Evolutionary conservation across 2,329 filamentous ascomycete genomes (phyloP).

Genomic region (Pyricularia grisea): DNA sequence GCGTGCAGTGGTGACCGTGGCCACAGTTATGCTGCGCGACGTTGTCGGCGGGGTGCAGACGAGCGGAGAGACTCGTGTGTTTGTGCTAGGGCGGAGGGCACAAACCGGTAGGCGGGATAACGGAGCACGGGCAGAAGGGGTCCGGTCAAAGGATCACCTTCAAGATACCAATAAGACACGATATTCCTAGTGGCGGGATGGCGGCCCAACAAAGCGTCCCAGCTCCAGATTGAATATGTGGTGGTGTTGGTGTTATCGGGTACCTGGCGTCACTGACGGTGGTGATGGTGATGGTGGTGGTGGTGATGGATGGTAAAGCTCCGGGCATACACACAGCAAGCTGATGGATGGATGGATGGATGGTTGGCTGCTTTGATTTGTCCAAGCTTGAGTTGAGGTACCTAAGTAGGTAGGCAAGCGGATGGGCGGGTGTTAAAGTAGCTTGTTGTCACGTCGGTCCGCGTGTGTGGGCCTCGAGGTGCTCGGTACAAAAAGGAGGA

Average conservation of each 20-base stretch:
- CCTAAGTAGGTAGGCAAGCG: neutral
- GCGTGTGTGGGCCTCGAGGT: neutral
- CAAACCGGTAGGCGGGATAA: slow-evolving; percentile 2
- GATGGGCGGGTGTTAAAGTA: neutral
- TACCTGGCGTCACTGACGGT: neutral
- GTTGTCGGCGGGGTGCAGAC: slow-evolving; percentile 37
- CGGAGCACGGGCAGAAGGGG: neutral
- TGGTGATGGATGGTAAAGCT: neutral
- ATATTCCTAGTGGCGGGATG: neutral
- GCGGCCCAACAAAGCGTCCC: neutral
- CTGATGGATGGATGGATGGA: neutral
- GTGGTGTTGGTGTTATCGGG: neutral
- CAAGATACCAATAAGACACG: slow-evolving; percentile 1
- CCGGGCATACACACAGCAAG: neutral
- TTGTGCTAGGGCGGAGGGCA: neutral
- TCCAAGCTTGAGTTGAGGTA: neutral
- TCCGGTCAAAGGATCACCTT: neutral
- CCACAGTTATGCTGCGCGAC: slow-evolving; percentile 22
- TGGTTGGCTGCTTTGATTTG: neutral
- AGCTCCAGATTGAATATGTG: neutral
- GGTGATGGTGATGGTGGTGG: neutral
- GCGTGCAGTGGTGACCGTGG: slow-evolving; percentile 36
- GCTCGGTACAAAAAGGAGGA: neutral
- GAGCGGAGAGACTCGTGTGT: slow-evolving; percentile 5
- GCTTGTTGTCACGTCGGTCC: neutral